Evolutionary conservation across 2,329 filamentous ascomycete genomes (phyloP).

Genomic region (Claviceps paspali): DNA sequence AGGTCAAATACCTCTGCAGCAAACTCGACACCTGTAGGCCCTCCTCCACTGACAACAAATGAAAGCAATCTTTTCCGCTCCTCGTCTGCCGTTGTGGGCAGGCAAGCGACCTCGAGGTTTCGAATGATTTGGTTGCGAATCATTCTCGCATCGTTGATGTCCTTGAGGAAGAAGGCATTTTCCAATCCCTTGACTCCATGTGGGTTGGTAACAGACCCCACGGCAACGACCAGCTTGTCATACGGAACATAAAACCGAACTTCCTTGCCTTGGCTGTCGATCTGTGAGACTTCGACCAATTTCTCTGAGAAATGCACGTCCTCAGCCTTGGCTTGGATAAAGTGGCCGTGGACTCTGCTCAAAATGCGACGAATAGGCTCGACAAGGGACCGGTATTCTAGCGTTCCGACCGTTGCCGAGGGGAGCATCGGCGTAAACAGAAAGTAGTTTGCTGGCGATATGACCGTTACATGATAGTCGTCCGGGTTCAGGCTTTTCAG

Average conservation of each 20-base stretch:
- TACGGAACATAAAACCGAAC: slow-evolving; percentile 87
- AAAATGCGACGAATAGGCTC: slow-evolving; percentile 86
- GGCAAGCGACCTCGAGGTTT: slow-evolving; percentile 78
- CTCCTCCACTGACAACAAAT: slow-evolving; percentile 91
- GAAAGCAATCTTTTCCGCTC: slow-evolving; percentile 79
- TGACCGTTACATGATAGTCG: slow-evolving; percentile 89
- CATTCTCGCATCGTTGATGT: slow-evolving; percentile 77
- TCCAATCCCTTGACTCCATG: slow-evolving; percentile 93
- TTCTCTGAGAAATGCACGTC: slow-evolving; percentile 87
- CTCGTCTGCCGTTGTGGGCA: slow-evolving; percentile 83
- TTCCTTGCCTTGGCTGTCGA: slow-evolving; percentile 55
- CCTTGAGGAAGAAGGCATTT: slow-evolving; percentile 87
- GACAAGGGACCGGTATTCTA: slow-evolving; percentile 80
- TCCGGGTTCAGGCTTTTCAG: slow-evolving; percentile 80
- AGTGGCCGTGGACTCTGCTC: slow-evolving; percentile 65
- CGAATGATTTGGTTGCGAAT: slow-evolving; percentile 81
- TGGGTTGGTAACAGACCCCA: slow-evolving; percentile 84
- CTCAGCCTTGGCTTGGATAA: slow-evolving; percentile 72
- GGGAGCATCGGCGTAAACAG: slow-evolving; percentile 97
- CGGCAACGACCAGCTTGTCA: slow-evolving; percentile 86
- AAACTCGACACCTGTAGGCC: slow-evolving; percentile 93
- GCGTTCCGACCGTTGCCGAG: slow-evolving; percentile 87
- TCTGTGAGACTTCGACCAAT: slow-evolving; percentile 71
- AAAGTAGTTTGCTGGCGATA: slow-evolving; percentile 93
- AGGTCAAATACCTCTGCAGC: slow-evolving; percentile 93